Evolutionary conservation across 1,139 yeast species (phyloP).

Genomic region (Meyerozyma smithsonii): DNA sequence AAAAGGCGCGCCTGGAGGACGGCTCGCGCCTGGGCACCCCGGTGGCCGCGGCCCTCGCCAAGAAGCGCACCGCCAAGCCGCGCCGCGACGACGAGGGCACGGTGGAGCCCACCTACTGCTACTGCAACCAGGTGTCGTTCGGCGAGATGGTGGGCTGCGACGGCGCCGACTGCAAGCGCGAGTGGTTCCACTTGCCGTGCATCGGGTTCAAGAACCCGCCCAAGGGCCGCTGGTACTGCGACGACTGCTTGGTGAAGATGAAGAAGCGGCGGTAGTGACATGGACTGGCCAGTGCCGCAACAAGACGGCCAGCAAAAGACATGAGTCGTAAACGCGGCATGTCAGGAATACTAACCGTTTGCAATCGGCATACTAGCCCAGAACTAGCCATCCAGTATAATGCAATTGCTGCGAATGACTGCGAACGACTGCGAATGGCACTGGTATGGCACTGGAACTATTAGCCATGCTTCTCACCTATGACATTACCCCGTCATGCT

Average conservation of each 20-base stretch:
- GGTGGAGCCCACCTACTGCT: slow-evolving; percentile 83
- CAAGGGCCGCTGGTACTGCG: slow-evolving; percentile 96
- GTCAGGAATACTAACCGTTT: too few relatives aligned
- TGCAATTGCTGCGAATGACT: too few relatives aligned
- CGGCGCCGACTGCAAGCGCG: slow-evolving; percentile 86
- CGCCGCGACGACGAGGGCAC: slow-evolving; percentile 21
- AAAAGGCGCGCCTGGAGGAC: slow-evolving; percentile 4
- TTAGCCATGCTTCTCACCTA: too few relatives aligned
- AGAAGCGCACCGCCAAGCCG: slow-evolving; percentile 20
- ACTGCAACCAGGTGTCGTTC: slow-evolving; percentile 92
- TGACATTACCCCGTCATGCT: too few relatives aligned
- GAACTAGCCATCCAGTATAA: too few relatives aligned
- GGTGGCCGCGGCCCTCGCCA: slow-evolving; percentile 15
- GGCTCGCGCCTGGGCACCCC: slow-evolving; percentile 2
- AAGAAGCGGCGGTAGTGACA: slow-evolving; percentile 18
- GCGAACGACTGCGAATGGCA: too few relatives aligned
- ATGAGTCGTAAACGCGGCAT: too few relatives aligned
- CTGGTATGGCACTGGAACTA: too few relatives aligned
- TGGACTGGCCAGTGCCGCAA: too few relatives aligned
- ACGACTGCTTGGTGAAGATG: slow-evolving; percentile 62
- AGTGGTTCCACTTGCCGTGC: slow-evolving; percentile 97
- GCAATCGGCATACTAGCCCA: too few relatives aligned
- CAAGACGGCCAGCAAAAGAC: too few relatives aligned
- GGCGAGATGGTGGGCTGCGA: slow-evolving; percentile 99
- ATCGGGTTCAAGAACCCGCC: slow-evolving; percentile 89